Conservation (phyloP, 2,329 filamentous ascomycete species). For the Arthrobotrys megalospora region DNA sequence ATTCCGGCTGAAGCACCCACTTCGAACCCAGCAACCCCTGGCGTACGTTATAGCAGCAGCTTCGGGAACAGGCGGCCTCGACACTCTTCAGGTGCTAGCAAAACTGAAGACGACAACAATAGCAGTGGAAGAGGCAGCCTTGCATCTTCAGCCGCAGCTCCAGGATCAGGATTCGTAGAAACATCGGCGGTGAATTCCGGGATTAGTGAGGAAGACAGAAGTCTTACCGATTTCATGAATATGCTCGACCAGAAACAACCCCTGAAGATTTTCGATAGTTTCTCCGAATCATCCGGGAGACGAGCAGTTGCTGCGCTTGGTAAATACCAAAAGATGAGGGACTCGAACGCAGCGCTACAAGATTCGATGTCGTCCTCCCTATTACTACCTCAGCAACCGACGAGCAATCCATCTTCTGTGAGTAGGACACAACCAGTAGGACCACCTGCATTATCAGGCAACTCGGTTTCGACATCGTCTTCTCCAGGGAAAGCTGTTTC, state of each 20-base stretch:
- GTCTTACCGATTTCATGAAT: conserved; percentile 93
- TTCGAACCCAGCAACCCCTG: conserved; percentile 74
- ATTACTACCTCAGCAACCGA: conserved; percentile 75
- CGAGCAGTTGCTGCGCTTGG: conserved; percentile 84
- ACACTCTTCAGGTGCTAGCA: conserved; percentile 80
- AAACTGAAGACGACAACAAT: conserved; percentile 70
- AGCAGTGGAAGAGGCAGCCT: conserved; percentile 75
- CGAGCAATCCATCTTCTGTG: conserved; percentile 62
- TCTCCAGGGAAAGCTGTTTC: conserved; percentile 92
- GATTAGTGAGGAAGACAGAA: conserved; percentile 85
- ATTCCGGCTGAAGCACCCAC: conserved; percentile 75
- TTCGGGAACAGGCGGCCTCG: conserved; percentile 88
- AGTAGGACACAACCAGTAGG: conserved; percentile 77
- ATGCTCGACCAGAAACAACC: conserved; percentile 89
- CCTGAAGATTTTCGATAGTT: conserved; percentile 80
- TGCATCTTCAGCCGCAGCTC: conserved; percentile 72
- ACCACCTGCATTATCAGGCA: conserved; percentile 75
- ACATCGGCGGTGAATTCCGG: conserved; percentile 77
- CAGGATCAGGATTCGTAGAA: conserved; percentile 83
- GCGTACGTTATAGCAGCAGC: conserved; percentile 90
- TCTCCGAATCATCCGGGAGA: conserved; percentile 76
- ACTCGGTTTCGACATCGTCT: conserved; percentile 85
- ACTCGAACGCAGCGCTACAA: conserved; percentile 88
- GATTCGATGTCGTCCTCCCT: conserved; percentile 94
- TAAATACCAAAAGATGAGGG: conserved; percentile 89